Conservation (phyloP, 306 rosid species). For the Prunus mira region DNA sequence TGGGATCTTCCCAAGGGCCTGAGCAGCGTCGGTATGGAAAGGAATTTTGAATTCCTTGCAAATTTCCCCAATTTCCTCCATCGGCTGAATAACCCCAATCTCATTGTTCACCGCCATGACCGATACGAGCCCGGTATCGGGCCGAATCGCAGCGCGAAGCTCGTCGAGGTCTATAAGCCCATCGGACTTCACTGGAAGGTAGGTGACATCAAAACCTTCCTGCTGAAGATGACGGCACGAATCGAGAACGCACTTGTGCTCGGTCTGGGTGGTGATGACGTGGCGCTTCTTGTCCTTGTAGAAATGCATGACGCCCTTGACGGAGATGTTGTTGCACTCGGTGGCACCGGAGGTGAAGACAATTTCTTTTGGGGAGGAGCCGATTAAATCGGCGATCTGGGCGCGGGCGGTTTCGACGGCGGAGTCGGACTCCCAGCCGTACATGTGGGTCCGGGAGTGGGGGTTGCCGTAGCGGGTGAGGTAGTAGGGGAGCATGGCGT, state of each 20-base stretch:
- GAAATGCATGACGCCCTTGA: constrained; percentile 82
- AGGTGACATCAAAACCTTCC: constrained; percentile 80
- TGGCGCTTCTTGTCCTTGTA: constrained; percentile 81
- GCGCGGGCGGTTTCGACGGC: constrained; percentile 84
- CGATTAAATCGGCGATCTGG: constrained; percentile 64
- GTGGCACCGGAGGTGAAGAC: constrained; percentile 93
- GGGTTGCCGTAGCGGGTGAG: constrained; percentile 77
- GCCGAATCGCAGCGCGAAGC: constrained; percentile 64
- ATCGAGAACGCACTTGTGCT: constrained; percentile 95
- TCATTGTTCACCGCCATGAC: constrained; percentile 95
- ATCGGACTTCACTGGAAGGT: constrained; percentile 67
- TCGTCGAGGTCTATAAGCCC: constrained; percentile 68
- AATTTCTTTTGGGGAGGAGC: constrained; percentile 79
- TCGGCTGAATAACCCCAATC: constrained; percentile 86
- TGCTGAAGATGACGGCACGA: constrained; percentile 94
- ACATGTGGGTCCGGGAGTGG: constrained; percentile 86
- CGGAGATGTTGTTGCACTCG: constrained; percentile 75
- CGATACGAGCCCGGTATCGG: constrained; percentile 79
- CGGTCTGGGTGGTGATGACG: constrained; percentile 83
- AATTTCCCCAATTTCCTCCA: constrained; percentile 75
- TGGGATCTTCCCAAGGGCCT: constrained; percentile 88
- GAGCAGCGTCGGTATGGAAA: constrained; percentile 92
- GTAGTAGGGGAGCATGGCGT: constrained; percentile 80
- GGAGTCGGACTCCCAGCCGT: constrained; percentile 94
- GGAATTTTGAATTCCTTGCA: constrained; percentile 80